Evolutionary conservation across 2,329 filamentous ascomycete species (phyloP).

Genomic region (Chaetomium olivaceum): DNA sequence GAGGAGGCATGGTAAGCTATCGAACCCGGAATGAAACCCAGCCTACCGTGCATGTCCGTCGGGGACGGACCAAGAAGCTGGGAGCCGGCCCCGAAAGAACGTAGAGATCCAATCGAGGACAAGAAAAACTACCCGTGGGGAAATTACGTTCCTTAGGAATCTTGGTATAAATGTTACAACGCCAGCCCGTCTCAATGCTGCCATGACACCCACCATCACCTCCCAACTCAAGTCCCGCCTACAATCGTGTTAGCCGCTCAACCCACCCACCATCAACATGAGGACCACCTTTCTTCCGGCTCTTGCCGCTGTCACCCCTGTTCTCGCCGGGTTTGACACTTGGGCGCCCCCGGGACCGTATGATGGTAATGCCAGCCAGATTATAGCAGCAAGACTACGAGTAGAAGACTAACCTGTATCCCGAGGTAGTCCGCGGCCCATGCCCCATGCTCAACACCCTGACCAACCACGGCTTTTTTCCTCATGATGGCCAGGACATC

Average conservation of each 20-base stretch:
- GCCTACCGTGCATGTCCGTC: background rate
- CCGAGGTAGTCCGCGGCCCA: constrained; percentile 41
- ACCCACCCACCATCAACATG: constrained; percentile 12
- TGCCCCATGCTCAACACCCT: constrained; percentile 55
- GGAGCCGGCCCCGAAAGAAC: background rate
- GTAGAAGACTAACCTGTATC: background rate
- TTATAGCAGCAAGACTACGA: background rate
- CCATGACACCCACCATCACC: background rate
- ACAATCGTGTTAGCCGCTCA: background rate
- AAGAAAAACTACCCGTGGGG: background rate
- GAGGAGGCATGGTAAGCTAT: background rate
- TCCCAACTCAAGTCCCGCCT: background rate
- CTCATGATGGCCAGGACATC: constrained; percentile 47
- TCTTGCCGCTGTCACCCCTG: background rate
- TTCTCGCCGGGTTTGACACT: constrained; percentile 9
- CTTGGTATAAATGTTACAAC: background rate
- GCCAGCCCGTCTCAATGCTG: background rate
- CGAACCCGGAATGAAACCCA: background rate
- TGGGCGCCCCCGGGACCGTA: constrained; percentile 16
- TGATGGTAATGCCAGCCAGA: constrained; percentile 7
- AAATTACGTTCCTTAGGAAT: background rate
- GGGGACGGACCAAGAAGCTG: background rate
- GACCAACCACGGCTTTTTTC: constrained; percentile 53
- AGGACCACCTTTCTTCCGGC: background rate
- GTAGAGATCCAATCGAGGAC: background rate